Evolutionary conservation across 495 filamentous ascomycete species (phyloP).

Genomic region (Podospora anserina): DNA sequence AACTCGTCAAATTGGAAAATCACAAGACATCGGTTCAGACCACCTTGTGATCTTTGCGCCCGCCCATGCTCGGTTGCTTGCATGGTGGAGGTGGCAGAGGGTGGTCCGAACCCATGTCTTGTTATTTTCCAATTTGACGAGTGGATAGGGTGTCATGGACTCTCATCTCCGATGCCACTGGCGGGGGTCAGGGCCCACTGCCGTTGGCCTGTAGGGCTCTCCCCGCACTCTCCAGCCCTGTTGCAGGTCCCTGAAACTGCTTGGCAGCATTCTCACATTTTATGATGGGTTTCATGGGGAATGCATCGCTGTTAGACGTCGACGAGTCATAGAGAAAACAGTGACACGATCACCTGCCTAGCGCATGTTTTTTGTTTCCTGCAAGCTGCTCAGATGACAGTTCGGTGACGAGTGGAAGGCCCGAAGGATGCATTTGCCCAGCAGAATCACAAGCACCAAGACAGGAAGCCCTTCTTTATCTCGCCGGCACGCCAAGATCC

Average conservation of each 20-base stretch:
- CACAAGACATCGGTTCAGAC: too few species aligned
- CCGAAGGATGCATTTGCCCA: background rate
- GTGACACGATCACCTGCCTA: background rate
- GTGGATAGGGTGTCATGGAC: too few species aligned
- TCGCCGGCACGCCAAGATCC: conserved; percentile 14
- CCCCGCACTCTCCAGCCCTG: background rate
- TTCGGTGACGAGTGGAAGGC: background rate
- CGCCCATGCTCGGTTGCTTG: too few species aligned
- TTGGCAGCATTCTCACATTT: background rate
- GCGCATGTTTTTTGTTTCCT: background rate
- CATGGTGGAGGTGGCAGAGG: too few species aligned
- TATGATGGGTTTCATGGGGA: background rate
- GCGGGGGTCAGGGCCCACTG: background rate
- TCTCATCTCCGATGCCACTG: background rate
- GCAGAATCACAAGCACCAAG: background rate
- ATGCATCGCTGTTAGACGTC: background rate
- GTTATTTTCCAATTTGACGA: too few species aligned
- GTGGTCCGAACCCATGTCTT: too few species aligned
- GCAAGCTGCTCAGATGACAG: background rate
- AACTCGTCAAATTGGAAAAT: too few species aligned
- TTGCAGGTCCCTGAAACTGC: background rate
- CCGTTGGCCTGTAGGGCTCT: background rate
- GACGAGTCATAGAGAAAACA: background rate
- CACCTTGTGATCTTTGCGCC: too few species aligned
- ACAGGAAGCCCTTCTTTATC: background rate